These are phyloP conservation scores for Obelidium mucronatum DNA, from an alignment of 192 early-diverging fungal genomes.

Conservation along the genomic window DNA sequence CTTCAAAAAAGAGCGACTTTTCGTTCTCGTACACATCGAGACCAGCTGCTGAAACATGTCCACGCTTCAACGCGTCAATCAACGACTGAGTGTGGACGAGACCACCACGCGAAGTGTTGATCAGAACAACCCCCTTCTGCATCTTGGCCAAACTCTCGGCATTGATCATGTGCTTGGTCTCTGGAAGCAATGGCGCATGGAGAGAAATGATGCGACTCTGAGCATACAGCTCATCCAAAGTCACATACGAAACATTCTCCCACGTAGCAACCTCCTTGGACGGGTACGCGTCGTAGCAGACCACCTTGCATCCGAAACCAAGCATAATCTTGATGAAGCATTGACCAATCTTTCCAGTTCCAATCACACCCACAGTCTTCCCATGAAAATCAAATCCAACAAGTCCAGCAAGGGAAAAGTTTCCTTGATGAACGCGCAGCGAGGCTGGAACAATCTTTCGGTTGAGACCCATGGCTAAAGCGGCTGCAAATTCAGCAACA, in stretches of 20 bases:
- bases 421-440: conserved; percentile 36
- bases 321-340: conserved; percentile 53
- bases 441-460: conserved; percentile 50
- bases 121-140: conserved; percentile 52
- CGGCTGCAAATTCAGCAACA: conserved; percentile 57
- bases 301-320: conserved; percentile 57
- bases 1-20: conserved; percentile 52
- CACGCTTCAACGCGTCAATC: conserved; percentile 51
- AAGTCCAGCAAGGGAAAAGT: conserved; percentile 55
- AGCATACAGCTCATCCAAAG: conserved; percentile 47
- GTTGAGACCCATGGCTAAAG: conserved; percentile 51
- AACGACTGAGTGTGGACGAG: conserved; percentile 51
- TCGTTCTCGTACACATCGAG: conserved; percentile 64
- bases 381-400: conserved; percentile 60
- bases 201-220: conserved; percentile 53
- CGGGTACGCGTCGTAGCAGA: conserved; percentile 55
- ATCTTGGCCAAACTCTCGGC: conserved; percentile 47
- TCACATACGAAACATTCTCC: conserved; percentile 41
- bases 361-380: conserved; percentile 56
- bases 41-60: conserved; percentile 52
- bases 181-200: conserved; percentile 51
- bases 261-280: conserved; percentile 40
- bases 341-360: conserved; percentile 56
- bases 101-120: conserved; percentile 56
- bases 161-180: conserved; percentile 56